Percentiles rank a stretch among this genome's conserved stretches.
phyloP scores from a whole-genome alignment of 176 grass and related monocot species.

The Eragrostis nindensis region DNA sequence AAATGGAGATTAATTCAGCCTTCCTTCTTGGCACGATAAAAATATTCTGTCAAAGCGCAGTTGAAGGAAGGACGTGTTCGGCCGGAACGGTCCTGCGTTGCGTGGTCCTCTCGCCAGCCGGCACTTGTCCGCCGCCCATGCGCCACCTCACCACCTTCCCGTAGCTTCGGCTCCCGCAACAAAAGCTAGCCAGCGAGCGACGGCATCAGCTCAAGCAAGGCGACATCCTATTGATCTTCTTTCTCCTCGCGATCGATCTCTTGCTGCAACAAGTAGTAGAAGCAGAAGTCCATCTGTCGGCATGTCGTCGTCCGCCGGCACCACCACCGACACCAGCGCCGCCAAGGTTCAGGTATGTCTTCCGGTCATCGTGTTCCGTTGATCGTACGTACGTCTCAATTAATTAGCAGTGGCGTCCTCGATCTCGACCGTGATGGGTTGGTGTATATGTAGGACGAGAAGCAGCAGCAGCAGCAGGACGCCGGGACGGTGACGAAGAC shows the following conservation, averaged over 20 bases:
- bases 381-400: too few species aligned
- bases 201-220: too few species aligned
- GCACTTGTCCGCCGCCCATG: background rate
- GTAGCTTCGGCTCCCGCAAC: background rate
- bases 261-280: too few species aligned
- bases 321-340: background rate
- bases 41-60: background rate
- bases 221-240: too few species aligned
- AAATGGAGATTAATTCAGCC: too few species aligned
- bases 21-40: background rate
- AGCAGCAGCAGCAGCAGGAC: background rate
- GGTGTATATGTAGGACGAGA: background rate
- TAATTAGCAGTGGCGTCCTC: too few species aligned
- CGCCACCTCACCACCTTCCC: background rate
- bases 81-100: background rate
- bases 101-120: background rate
- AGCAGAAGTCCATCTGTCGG: background rate
- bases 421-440: background rate
- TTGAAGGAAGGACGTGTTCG: background rate
- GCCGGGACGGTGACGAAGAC: conserved; percentile 38
- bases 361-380: background rate
- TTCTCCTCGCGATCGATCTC: too few species aligned
- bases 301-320: conserved; percentile 22
- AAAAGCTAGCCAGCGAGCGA: background rate
- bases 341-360: conserved; percentile 10